Evolutionary conservation across 371 early-diverging fungal species (phyloP).

Genomic region (Chytridiales sp.): DNA sequence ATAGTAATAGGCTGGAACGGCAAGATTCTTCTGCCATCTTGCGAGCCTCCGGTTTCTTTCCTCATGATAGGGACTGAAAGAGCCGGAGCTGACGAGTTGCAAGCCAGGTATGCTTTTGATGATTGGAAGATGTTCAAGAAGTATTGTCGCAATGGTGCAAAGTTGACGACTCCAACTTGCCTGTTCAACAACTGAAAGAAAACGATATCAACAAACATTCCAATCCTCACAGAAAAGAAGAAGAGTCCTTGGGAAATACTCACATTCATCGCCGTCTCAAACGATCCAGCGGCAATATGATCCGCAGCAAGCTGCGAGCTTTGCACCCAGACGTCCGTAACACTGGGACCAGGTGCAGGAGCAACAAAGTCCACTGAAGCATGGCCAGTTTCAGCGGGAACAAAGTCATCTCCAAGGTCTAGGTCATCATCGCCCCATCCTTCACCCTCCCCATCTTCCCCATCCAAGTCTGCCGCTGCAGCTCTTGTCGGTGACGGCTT

Average conservation of each 20-base stretch:
- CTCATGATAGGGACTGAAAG: conserved; percentile 33
- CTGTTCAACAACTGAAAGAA: conserved; percentile 68
- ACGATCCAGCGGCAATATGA: conserved; percentile 91
- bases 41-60: conserved; percentile 14
- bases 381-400: conserved; percentile 8
- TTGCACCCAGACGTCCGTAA: conserved; percentile 73
- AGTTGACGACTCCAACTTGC: conserved; percentile 85
- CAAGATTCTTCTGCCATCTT: conserved; percentile 15
- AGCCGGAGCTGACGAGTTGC: conserved; percentile 63
- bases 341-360: conserved; percentile 62
- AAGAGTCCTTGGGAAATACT: background rate
- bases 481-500: background rate
- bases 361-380: conserved; percentile 29
- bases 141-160: conserved; percentile 82
- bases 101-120: conserved; percentile 65
- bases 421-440: conserved; percentile 68
- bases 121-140: conserved; percentile 82
- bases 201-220: conserved; percentile 8
- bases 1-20: conserved; percentile 51
- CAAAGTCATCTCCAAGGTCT: conserved; percentile 40
- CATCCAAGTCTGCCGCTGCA: conserved; percentile 49
- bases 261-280: conserved; percentile 91
- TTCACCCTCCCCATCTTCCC: conserved; percentile 46
- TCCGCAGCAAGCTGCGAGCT: conserved; percentile 82
- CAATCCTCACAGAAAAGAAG: too few relatives aligned